These are phyloP conservation scores for Styphnolobium japonicum DNA, from an alignment of 306 rosid species.

Conservation along the genomic window DNA sequence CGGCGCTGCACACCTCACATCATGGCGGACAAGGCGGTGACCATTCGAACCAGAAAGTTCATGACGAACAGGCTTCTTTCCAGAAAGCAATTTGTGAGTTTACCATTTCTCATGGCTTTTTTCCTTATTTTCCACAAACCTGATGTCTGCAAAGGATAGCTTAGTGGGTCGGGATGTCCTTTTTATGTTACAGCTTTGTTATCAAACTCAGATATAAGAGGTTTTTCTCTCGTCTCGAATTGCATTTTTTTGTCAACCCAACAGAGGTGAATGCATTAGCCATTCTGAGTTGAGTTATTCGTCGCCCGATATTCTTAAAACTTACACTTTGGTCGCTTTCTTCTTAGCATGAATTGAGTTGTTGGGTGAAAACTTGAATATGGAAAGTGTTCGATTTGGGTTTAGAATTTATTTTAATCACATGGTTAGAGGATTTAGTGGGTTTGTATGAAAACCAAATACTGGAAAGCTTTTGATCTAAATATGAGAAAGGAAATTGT, in stretches of 20 bases:
- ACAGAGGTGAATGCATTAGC: background rate
- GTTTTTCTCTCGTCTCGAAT: background rate
- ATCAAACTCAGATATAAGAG: background rate
- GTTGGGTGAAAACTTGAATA: background rate
- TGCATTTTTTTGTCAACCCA: too few relatives aligned
- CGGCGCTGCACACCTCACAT: background rate
- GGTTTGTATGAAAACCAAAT: background rate
- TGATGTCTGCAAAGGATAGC: background rate
- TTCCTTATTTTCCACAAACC: background rate
- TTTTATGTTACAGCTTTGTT: background rate
- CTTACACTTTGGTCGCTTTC: background rate
- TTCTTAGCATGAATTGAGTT: background rate
- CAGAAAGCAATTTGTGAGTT: conserved; percentile 84
- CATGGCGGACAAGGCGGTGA: conserved; percentile 93
- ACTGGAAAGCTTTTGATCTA: background rate
- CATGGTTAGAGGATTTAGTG: background rate
- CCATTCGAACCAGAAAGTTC: conserved; percentile 85
- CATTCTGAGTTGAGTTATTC: background rate
- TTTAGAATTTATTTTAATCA: background rate
- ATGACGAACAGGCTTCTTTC: conserved; percentile 93
- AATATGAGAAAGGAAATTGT: background rate
- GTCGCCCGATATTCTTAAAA: background rate
- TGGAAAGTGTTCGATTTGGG: background rate
- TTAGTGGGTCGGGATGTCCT: background rate
- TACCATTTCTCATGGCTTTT: background rate